phyloP scores from a whole-genome alignment of 1,284 basidiomycete species.

The Moesziomyces parantarcticus region DNA sequence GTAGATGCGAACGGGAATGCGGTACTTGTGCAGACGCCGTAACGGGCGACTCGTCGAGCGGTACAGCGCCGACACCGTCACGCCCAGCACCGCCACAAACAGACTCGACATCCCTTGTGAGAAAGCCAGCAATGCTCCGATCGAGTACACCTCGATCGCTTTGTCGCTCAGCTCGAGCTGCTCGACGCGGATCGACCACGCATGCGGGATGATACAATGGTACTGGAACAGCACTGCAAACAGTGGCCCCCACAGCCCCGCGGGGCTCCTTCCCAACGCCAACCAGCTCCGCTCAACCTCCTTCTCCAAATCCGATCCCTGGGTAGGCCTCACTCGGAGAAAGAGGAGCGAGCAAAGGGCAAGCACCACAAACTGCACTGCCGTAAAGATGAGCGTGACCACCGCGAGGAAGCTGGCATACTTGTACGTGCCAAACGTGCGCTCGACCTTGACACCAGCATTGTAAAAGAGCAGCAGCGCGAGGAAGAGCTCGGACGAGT shows the following conservation, averaged over 20 bases:
- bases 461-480: conserved; percentile 81
- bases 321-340: no score
- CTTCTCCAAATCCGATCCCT: neutral
- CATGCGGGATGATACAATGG: conserved; percentile 31
- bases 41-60: neutral
- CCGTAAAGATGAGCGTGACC: conserved; percentile 15
- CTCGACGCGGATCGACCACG: conserved; percentile 27
- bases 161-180: conserved; percentile 17
- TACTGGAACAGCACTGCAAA: conserved; percentile 40
- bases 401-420: conserved; percentile 72
- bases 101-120: conserved; percentile 14
- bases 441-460: conserved; percentile 79
- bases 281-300: conserved; percentile 3
- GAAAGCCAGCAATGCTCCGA: conserved; percentile 15
- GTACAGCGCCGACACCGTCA: conserved; percentile 23
- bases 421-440: conserved; percentile 86
- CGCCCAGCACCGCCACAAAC: conserved; percentile 9
- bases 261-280: conserved; percentile 11
- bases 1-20: conserved; percentile 21
- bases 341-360: neutral
- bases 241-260: conserved; percentile 33
- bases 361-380: conserved; percentile 13
- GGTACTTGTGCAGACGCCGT: conserved; percentile 10
- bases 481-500: conserved; percentile 84
- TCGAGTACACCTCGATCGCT: conserved; percentile 14